A percentile compares a stretch with the other conserved stretches of the same genome.
phyloP scores from a whole-genome alignment of 805 yeast species.

The Phaffomyces antillensis region DNA sequence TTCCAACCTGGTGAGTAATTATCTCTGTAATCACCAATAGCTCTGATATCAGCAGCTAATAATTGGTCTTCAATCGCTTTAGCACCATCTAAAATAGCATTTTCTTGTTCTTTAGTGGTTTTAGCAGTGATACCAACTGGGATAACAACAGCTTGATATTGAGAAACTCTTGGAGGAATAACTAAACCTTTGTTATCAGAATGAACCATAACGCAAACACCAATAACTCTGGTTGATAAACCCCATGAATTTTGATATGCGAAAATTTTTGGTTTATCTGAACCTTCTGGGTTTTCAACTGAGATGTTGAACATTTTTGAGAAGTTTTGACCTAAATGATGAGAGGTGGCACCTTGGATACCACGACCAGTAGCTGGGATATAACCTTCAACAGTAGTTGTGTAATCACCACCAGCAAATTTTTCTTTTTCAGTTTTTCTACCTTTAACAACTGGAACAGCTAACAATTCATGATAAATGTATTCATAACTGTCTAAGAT shows the following conservation, averaged over 20 bases:
- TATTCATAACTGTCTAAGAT: constrained; percentile 82
- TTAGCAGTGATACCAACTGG: constrained; percentile 94
- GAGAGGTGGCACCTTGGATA: constrained; percentile 98
- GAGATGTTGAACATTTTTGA: constrained; percentile 95
- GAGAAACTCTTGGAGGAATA: constrained; percentile 95
- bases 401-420: constrained; percentile 95
- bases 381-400: constrained; percentile 94
- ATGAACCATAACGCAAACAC: constrained; percentile 99
- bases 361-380: constrained; percentile 99
- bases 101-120: constrained; percentile 70
- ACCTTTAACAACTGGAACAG: constrained; percentile 96
- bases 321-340: constrained; percentile 95
- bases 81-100: constrained; percentile 63
- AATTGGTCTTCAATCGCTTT: constrained; percentile 59
- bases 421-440: constrained; percentile 94
- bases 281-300: constrained; percentile 92
- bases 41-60: constrained; percentile 59
- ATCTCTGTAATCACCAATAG: constrained; percentile 80
- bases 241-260: constrained; percentile 99
- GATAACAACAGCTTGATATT: constrained; percentile 82
- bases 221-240: constrained; percentile 94
- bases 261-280: constrained; percentile 75
- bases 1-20: constrained; percentile 99
- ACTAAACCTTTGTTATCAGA: constrained; percentile 98
- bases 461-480: constrained; percentile 84